Evolutionary conservation across 805 yeast genomes (phyloP).

Genomic region (Isabelozyma rhagii): DNA sequence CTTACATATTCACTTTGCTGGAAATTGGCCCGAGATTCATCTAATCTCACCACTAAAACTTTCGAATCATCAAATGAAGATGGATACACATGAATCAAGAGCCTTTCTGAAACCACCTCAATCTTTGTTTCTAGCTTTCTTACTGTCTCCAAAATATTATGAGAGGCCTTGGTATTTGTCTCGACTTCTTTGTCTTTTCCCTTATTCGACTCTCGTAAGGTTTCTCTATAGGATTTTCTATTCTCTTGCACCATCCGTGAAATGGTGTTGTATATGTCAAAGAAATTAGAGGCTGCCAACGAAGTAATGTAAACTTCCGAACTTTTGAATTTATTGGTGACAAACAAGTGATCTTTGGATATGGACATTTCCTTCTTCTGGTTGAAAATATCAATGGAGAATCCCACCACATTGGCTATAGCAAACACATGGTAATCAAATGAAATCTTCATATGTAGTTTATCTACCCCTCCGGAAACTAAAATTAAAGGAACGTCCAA

Average conservation of each 20-base stretch:
- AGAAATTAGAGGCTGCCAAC: conserved; percentile 76
- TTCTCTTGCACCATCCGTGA: conserved; percentile 72
- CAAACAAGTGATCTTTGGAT: conserved; percentile 60
- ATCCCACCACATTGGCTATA: conserved; percentile 49
- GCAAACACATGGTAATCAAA: conserved; percentile 87
- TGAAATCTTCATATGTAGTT: conserved; percentile 57
- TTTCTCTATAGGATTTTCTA: conserved; percentile 69
- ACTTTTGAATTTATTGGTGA: conserved; percentile 45
- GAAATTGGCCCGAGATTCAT: conserved; percentile 51
- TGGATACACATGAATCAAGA: conserved; percentile 73
- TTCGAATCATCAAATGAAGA: conserved; percentile 75
- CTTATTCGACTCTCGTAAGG: conserved; percentile 55
- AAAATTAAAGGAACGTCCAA: conserved; percentile 66
- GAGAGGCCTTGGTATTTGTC: conserved; percentile 2
- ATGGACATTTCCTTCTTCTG: conserved; percentile 51
- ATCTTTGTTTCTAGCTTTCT: conserved; percentile 63
- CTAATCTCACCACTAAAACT: conserved; percentile 62
- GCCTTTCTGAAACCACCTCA: conserved; percentile 54
- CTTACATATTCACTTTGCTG: conserved; percentile 44
- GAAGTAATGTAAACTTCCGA: conserved; percentile 72
- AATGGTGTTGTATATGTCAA: conserved; percentile 73
- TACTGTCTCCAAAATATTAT: conserved; percentile 26
- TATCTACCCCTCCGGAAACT: conserved; percentile 53
- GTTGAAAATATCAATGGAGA: conserved; percentile 61
- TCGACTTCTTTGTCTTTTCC: conserved; percentile 1